Evolutionary conservation across 1,284 basidiomycete genomes (phyloP).

Genomic region (Boletus semigastroideus): DNA sequence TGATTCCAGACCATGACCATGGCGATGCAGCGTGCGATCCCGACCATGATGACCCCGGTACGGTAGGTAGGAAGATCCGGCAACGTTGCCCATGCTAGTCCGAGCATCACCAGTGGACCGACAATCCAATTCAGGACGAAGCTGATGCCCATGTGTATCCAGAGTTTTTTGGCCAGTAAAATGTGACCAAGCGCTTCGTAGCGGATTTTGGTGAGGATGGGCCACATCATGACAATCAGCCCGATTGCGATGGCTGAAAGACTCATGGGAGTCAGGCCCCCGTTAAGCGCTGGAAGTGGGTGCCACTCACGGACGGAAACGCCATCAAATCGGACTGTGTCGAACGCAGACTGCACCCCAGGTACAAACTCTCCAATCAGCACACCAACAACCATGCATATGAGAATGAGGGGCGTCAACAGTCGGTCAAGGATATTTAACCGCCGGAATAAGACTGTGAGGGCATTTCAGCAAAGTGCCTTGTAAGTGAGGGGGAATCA

Average conservation of each 20-base stretch:
- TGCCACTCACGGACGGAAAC: slow-evolving; percentile 59
- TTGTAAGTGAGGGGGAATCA: not conserved
- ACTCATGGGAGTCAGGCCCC: not conserved
- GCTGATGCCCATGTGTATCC: slow-evolving; percentile 73
- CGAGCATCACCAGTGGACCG: slow-evolving; percentile 82
- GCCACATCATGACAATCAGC: slow-evolving; percentile 91
- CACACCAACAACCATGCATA: slow-evolving; percentile 80
- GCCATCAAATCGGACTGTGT: slow-evolving; percentile 49
- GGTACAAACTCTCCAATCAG: slow-evolving; percentile 68
- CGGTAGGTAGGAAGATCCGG: slow-evolving; percentile 72
- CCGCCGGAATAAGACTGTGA: slow-evolving; percentile 43
- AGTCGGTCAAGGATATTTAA: slow-evolving; percentile 63
- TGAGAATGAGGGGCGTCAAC: slow-evolving; percentile 68
- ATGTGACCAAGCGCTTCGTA: slow-evolving; percentile 70
- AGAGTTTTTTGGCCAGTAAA: slow-evolving; percentile 49
- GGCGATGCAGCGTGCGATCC: slow-evolving; percentile 62
- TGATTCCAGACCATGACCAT: slow-evolving; percentile 88
- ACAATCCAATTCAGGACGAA: slow-evolving; percentile 82
- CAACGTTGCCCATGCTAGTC: slow-evolving; percentile 80
- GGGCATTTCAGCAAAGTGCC: not conserved
- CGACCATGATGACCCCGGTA: slow-evolving; percentile 58
- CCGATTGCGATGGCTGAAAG: slow-evolving; percentile 70
- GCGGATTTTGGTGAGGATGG: slow-evolving; percentile 76
- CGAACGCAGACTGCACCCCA: slow-evolving; percentile 51
- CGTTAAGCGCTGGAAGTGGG: slow-evolving; percentile 1